Percentiles rank a stretch among this genome's conserved stretches.
These are phyloP conservation scores for Globisporangium orthogonon DNA, from an alignment of 352 stramenopile species.

Conservation along the genomic window DNA sequence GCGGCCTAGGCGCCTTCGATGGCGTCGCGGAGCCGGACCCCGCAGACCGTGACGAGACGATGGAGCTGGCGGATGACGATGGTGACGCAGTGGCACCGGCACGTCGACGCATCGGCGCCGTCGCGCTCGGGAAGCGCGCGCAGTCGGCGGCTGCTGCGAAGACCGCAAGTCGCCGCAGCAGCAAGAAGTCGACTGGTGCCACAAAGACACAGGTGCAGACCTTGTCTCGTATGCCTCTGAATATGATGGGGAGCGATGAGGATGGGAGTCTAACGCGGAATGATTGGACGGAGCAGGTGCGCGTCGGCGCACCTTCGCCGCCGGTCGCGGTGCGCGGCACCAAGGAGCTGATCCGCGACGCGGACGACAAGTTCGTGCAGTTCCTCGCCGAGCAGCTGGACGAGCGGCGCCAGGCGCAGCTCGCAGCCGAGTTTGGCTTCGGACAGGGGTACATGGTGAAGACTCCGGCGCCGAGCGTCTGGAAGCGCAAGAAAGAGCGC, in stretches of 20 bases:
- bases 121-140: conserved; percentile 1
- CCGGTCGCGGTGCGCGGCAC: conserved; percentile 17
- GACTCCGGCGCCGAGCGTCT: conserved; percentile 22
- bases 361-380: conserved; percentile 38
- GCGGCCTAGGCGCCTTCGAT: conserved; percentile 2
- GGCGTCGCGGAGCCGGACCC: not conserved
- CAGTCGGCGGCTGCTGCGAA: not conserved
- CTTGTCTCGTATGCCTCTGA: too few relatives aligned
- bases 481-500: conserved; percentile 27
- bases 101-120: not conserved
- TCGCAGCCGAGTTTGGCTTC: conserved; percentile 40
- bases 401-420: conserved; percentile 32
- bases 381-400: conserved; percentile 54
- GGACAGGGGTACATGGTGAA: conserved; percentile 57
- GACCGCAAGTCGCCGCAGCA: not conserved
- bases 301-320: not conserved
- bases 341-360: conserved; percentile 37
- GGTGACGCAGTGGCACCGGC: not conserved
- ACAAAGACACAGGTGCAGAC: not conserved
- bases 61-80: conserved; percentile 2
- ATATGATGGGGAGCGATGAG: too few relatives aligned
- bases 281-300: not conserved
- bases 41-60: not conserved
- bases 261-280: not conserved
- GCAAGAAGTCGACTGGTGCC: not conserved